Evolutionary conservation across 345 rosid species (phyloP).

Genomic region (Leavenworthia alabamica): DNA sequence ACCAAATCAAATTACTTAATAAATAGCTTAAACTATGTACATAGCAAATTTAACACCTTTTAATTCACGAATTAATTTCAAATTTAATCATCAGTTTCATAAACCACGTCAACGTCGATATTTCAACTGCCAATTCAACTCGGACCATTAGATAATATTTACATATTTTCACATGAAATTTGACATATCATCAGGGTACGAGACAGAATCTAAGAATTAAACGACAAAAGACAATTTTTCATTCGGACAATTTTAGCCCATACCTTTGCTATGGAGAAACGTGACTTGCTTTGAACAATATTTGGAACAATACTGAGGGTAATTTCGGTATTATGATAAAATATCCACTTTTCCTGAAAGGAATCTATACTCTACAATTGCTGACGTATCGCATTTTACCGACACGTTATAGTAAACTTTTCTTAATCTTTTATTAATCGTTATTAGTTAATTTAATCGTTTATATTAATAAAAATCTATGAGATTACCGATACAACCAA

Average conservation of each 20-base stretch:
- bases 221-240: slow-evolving; percentile 32
- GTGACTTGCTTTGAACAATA: slow-evolving; percentile 11
- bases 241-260: slow-evolving; percentile 30
- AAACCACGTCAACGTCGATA: slow-evolving; percentile 12
- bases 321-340: slow-evolving; percentile 8
- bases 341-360: slow-evolving; percentile 23
- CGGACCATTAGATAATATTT: slow-evolving; percentile 9
- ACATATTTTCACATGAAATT: slow-evolving; percentile 19
- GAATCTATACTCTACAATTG: slow-evolving; percentile 21
- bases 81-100: background rate
- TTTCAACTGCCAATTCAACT: slow-evolving; percentile 5
- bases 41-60: background rate
- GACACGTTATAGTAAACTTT: slow-evolving; percentile 27
- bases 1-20: slow-evolving; percentile 15
- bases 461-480: background rate
- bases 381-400: slow-evolving; percentile 30
- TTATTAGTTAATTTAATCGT: background rate
- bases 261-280: slow-evolving; percentile 15
- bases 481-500: slow-evolving; percentile 20
- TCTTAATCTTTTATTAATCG: background rate
- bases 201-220: slow-evolving; percentile 27
- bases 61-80: background rate
- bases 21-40: background rate
- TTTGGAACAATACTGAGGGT: slow-evolving; percentile 14
- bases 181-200: slow-evolving; percentile 18